Evolutionary conservation across 2,329 filamentous ascomycete species (phyloP).

Genomic region (Scopulariopsis brevicaulis): DNA sequence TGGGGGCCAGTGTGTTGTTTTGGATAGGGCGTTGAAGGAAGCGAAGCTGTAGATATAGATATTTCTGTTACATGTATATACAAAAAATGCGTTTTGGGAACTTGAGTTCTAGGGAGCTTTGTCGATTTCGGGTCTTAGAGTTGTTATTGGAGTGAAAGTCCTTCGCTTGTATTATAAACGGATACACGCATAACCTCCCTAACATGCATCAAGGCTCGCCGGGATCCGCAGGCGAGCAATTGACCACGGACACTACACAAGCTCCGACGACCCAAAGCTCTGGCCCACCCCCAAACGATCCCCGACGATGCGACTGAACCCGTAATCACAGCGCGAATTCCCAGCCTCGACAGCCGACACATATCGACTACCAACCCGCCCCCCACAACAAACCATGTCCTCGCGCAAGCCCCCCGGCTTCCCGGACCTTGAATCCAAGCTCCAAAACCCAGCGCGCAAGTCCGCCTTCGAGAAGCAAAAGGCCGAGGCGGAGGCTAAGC

Average conservation of each 20-base stretch:
- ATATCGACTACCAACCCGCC: neutral
- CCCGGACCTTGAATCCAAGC: constrained; percentile 64
- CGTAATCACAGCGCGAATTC: neutral
- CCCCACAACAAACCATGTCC: constrained; percentile 24
- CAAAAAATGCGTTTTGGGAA: neutral
- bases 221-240: neutral
- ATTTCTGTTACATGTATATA: too few species aligned
- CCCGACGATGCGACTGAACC: neutral
- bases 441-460: constrained; percentile 70
- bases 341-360: neutral
- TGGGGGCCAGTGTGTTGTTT: constrained; percentile 30
- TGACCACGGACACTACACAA: neutral
- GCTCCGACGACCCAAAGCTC: neutral
- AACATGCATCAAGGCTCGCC: neutral
- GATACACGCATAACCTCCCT: neutral
- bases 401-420: constrained; percentile 41
- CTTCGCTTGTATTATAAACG: neutral
- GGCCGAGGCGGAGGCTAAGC: constrained; percentile 82
- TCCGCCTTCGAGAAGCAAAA: constrained; percentile 82
- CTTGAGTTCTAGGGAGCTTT: neutral
- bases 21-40: constrained; percentile 29
- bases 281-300: neutral
- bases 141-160: neutral
- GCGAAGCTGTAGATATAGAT: neutral
- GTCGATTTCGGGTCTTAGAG: neutral